phyloP scores from a whole-genome alignment of 768 basidiomycete genomes.

The Daedaleopsis sinensis region DNA sequence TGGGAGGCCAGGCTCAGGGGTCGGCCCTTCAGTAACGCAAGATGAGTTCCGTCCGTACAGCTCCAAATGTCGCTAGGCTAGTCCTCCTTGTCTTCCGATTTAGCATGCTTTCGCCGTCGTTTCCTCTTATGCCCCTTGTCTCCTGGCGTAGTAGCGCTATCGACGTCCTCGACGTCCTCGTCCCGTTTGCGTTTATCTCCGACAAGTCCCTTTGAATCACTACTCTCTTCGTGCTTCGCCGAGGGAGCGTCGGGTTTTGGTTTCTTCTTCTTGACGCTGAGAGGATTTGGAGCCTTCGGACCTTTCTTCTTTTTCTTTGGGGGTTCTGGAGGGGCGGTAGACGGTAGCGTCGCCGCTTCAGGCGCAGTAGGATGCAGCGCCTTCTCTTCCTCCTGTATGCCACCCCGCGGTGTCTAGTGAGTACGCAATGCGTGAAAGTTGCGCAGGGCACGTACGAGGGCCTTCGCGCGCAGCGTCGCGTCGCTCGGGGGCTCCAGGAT shows the following conservation, averaged over 20 bases:
- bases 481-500: slow-evolving; percentile 90
- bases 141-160: slow-evolving; percentile 16
- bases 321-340: slow-evolving; percentile 39
- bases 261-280: slow-evolving; percentile 90
- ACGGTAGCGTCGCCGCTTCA: slow-evolving; percentile 49
- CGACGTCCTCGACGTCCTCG: slow-evolving; percentile 25
- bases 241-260: slow-evolving; percentile 12
- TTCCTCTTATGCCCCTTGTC: slow-evolving; percentile 1
- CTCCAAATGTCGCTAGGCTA: too few relatives aligned
- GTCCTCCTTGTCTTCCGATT: too few relatives aligned
- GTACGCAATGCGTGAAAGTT: neutral
- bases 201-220: slow-evolving; percentile 14
- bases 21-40: too few relatives aligned
- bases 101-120: neutral
- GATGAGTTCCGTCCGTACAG: too few relatives aligned
- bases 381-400: slow-evolving; percentile 57
- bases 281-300: slow-evolving; percentile 88
- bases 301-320: slow-evolving; percentile 62
- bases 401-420: neutral
- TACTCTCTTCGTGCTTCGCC: neutral
- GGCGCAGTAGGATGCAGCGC: slow-evolving; percentile 53
- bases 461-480: slow-evolving; percentile 71
- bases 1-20: too few relatives aligned
- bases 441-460: slow-evolving; percentile 42
- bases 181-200: slow-evolving; percentile 34